Conservation (phyloP, 2,329 filamentous ascomycete genomes). For the Podosphaera xanthii region DNA sequence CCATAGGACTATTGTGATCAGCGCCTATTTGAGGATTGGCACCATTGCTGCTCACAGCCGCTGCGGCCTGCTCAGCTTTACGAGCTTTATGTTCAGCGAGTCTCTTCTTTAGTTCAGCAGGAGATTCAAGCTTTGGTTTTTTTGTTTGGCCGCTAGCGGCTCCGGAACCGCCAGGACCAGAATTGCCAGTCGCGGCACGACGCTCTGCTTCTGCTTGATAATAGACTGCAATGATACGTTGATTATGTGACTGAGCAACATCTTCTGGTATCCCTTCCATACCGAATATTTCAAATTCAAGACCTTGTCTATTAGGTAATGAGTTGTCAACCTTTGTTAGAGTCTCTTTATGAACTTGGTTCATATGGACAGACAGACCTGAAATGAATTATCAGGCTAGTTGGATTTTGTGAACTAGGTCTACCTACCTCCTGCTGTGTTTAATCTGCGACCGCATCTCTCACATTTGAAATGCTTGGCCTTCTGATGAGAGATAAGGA, state of each 20-base stretch:
- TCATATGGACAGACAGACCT: slow-evolving; percentile 94
- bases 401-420: background rate
- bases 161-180: slow-evolving; percentile 34
- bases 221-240: slow-evolving; percentile 65
- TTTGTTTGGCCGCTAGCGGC: slow-evolving; percentile 41
- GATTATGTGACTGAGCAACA: slow-evolving; percentile 59
- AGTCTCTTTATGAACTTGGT: slow-evolving; percentile 92
- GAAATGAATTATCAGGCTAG: slow-evolving; percentile 4
- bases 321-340: slow-evolving; percentile 79
- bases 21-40: slow-evolving; percentile 27
- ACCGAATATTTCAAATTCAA: slow-evolving; percentile 91
- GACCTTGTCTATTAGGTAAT: slow-evolving; percentile 58
- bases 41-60: slow-evolving; percentile 26
- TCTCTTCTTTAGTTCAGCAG: slow-evolving; percentile 59
- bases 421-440: slow-evolving; percentile 70
- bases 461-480: slow-evolving; percentile 99
- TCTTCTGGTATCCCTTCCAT: slow-evolving; percentile 93
- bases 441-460: slow-evolving; percentile 64
- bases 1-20: slow-evolving; percentile 24
- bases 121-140: slow-evolving; percentile 49
- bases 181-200: slow-evolving; percentile 63
- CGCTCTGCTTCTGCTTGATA: slow-evolving; percentile 70
- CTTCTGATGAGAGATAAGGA: slow-evolving; percentile 91
- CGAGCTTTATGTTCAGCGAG: slow-evolving; percentile 55
- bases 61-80: slow-evolving; percentile 33